Base-by-base conservation (phyloP, 768 basidiomycete genomes). In the Agaricus sinodeliciosus region DNA sequence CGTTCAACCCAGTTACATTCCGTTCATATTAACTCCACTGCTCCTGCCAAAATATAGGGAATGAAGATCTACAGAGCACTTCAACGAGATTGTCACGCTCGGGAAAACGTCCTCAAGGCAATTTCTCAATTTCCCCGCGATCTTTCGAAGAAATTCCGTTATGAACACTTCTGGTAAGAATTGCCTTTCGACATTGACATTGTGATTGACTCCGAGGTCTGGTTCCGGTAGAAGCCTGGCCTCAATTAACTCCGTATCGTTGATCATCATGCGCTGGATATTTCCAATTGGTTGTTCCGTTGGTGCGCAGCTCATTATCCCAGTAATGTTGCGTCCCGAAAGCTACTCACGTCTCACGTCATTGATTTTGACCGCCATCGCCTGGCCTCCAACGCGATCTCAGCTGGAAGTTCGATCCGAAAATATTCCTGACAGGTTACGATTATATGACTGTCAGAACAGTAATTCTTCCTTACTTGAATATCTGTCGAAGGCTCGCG, bases 61-160 rank as follows among this genome's bases (percentile, higher is more conserved):
- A 26, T 9, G 25, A 43, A n/a, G 25, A 26, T 43, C 40, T 25
- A 11, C 11, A 22, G 27, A 39, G 15, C 9, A 11, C 31, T 44
- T n/a, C 19, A 44, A 26, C 8, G 31, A 37, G 12, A 39, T 22
- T 41, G 37, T 53, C 51, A 53, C 51, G 15, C 35, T 22, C 44
- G 36, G 51, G 39, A 31, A 53, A 39, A 46, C 43, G 31, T 7
- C 31, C 28, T 26, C 13, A 27, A 12, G 8, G 19, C 31, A 25
- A 45, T 53, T 46, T 53, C 37, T 36, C 31, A 25, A 45, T 53
- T 46, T 53, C 37, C 44, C 51, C 44, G 44, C 35, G 45, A 15
- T 39, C 15, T 34, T 15, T 53, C 51, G 51, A 53, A 19, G 18
- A 27, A 37, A 28, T 26, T 53, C 44, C 51, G 43, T 31, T 34